Base-by-base conservation (phyloP, 441 rosid genomes). In the Flueggea neowawraea region DNA sequence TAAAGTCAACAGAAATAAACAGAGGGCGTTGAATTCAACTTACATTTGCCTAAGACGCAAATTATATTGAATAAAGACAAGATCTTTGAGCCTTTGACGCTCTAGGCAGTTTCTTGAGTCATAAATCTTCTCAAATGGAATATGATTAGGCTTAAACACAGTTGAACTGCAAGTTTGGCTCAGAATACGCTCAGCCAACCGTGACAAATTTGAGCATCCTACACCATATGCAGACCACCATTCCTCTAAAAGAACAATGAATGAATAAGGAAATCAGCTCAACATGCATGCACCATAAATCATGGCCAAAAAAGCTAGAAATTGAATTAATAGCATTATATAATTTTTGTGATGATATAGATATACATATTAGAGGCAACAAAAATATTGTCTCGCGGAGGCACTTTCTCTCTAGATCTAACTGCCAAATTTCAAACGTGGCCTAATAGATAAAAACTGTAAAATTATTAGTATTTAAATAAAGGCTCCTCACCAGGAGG, bases 181-280 rank as follows among this genome's bases (percentile, higher is more conserved):
- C 59, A 91, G 82, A 60, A 95, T 78, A 10, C 91, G 94, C 58
- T 77, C 63, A 0, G 97, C 97, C 69, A 95, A 68, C 44, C 88
- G 87, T 60, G 89, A 74, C 83, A 95, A 81, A 75, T 95, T 88
- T 45, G 92, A 89, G 77, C 99, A 91, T 64, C 90, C 82, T 69
- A 94, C 98, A 52, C 95, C 97, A 70, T 88, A 91, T 6, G 96
- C 81, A 67, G 89, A 81, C 99, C 99, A 95, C 99, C 99, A 95
- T 71, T 95, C 98, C 70, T 81, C 99, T 95, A 65, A 31, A 65
- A 70, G 50, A 54, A 31, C 7, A 51, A 39, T 9, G 22, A 22
- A 57, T 0, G 22, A 12, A 16, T 8, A 16, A 55, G 43, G 31
- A 36, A 50, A 68, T 59, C 54, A 47, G 32, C 55, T 8, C 44